Evolutionary conservation across 352 stramenopile species (phyloP), one percentile per base, ranked within the genome.

Genomic region (Pythium graminicola): DNA sequence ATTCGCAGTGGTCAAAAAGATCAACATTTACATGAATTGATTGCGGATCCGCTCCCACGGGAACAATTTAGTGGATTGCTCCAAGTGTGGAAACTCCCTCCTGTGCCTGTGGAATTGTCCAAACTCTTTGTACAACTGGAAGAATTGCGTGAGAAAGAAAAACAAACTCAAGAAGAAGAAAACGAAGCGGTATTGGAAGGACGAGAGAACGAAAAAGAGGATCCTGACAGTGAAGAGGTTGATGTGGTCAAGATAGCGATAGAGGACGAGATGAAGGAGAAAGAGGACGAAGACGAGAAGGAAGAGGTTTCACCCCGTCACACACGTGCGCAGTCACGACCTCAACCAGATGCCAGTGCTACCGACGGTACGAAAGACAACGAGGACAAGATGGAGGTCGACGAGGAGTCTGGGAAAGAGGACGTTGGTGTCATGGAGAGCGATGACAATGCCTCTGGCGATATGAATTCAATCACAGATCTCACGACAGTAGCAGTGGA

Each of bases 61-160:
- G 54, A 65, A 10, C 63, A 75, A 60, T 85, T 85, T 20, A 35
- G 65, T n/a, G 64, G 60, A 27, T 50, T 89, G 5, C 57, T 89
- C 44, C 59, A 58, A 22, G 49, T 73, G 5, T 86, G 73, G 75
- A 69, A 72, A 11, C 62, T 76, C 20, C 57, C 60, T 16, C 43
- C 55, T 1, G 38, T 72, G 32, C 61, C 70, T 0, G 50, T 47
- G 0, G 75, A 83, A 19, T 38, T 89, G 29, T 61, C 57, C 43
- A 58, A 68, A 44, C 54, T 84, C 19, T 57, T 85, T 24, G 56
- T 67, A 29, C 64, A 72, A 45, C 57, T 73, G 17, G 64, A 84
- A 20, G 65, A 73, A 6, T 49, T 69, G 16, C 43, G 52, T 23
- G 43, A 67, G 40, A 47, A 20, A 46, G 45, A 58, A 45, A 54